Conservation (phyloP, 192 early-diverging fungal genomes). For the Coemansia guatemalensis region DNA sequence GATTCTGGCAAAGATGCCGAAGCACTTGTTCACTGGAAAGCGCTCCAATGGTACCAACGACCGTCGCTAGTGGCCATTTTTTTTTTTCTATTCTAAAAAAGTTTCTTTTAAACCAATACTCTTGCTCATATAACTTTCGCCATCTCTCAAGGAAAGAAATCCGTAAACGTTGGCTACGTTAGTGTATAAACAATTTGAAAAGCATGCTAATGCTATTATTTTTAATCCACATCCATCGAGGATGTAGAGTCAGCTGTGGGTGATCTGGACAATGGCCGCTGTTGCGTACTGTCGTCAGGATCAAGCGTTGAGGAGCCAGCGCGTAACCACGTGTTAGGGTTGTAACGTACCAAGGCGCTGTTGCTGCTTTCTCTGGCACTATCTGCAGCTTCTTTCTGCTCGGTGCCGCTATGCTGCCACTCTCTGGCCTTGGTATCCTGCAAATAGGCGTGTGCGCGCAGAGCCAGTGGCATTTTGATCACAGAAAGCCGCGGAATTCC, state of each 20-base stretch:
- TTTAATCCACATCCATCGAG: conserved; percentile 32
- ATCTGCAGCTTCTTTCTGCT: background rate
- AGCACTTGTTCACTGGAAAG: conserved; percentile 97
- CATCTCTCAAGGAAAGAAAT: background rate
- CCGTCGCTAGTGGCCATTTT: conserved; percentile 60
- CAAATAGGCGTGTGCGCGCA: conserved; percentile 16
- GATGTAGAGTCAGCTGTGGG: background rate
- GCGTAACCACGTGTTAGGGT: background rate
- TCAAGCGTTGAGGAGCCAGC: background rate
- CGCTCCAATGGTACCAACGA: conserved; percentile 76
- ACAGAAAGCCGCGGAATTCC: background rate
- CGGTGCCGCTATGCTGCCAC: background rate
- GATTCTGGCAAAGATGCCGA: conserved; percentile 93
- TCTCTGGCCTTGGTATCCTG: background rate
- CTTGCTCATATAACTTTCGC: background rate
- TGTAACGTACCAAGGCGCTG: conserved; percentile 24
- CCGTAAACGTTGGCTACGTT: background rate
- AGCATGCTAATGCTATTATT: background rate
- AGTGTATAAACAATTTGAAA: background rate
- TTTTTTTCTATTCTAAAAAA: conserved; percentile 10
- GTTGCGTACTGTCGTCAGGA: background rate
- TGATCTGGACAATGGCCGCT: background rate
- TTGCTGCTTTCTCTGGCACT: background rate
- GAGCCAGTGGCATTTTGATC: conserved; percentile 13
- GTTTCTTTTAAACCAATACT: conserved; percentile 1